These are phyloP conservation scores for Beauveria caledonica DNA, from an alignment of 2,329 filamentous ascomycete species.

Conservation along the genomic window DNA sequence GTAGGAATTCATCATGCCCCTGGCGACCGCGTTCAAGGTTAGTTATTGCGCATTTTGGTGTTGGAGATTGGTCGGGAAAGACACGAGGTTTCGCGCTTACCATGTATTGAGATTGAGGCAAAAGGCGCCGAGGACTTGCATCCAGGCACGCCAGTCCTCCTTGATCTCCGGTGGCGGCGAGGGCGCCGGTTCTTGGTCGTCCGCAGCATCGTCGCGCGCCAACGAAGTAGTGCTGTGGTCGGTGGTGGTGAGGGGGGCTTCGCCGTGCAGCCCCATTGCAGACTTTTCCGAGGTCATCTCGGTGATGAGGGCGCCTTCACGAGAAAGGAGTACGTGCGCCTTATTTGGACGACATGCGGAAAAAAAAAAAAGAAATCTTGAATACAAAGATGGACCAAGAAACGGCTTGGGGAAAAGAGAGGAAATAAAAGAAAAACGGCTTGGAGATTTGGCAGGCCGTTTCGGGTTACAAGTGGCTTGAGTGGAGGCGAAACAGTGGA, in stretches of 20 bases:
- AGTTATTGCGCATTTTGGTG: not conserved
- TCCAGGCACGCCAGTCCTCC: constrained; percentile 47
- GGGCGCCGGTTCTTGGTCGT: not conserved
- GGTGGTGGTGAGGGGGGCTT: not conserved
- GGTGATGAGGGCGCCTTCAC: no score
- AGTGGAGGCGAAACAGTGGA: no score
- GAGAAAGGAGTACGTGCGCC: no score
- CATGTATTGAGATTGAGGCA: constrained; percentile 48
- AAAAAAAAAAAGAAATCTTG: no score
- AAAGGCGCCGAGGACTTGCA: constrained; percentile 43
- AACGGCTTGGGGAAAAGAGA: no score
- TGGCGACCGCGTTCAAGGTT: not conserved
- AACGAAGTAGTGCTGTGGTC: not conserved
- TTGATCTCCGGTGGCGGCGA: constrained; percentile 21
- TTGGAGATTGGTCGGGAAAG: not conserved
- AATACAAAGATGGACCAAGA: no score
- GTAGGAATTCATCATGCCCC: constrained; percentile 27
- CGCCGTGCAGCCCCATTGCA: not conserved
- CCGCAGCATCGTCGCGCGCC: not conserved
- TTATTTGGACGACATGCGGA: no score
- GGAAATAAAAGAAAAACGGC: no score
- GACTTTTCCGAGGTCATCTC: not conserved
- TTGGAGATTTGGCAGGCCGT: no score
- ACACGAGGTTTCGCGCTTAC: not conserved
- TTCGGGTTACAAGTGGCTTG: no score